Conservation (phyloP, 2,329 filamentous ascomycete genomes). For the Tolypocladium tropicale region DNA sequence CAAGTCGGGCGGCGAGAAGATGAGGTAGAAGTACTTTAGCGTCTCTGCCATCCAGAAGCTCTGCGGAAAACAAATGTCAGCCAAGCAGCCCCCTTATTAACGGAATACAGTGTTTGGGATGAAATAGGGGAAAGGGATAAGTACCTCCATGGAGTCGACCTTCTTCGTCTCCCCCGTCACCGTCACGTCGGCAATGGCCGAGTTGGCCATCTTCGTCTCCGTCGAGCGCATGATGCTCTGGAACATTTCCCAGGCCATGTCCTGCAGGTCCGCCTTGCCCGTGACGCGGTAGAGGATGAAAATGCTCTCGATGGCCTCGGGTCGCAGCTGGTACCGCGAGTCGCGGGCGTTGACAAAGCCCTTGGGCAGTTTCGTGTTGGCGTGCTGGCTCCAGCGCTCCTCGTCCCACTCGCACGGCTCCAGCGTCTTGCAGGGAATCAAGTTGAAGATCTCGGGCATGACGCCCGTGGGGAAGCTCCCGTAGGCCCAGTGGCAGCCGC, state of each 20-base stretch:
- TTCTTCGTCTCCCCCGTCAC: constrained; percentile 20
- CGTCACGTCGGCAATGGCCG: constrained; percentile 34
- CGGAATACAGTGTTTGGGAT: no score
- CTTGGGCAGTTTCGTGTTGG: constrained; percentile 23
- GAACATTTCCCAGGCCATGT: constrained; percentile 44
- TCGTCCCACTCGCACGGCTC: constrained; percentile 22
- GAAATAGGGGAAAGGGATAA: constrained; percentile 12
- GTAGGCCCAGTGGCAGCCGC: constrained; percentile 50
- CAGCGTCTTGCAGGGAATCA: constrained; percentile 32
- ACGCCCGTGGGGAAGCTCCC: constrained; percentile 41
- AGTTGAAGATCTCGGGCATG: constrained; percentile 45
- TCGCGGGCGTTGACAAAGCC: constrained; percentile 53
- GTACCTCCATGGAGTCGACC: constrained; percentile 51
- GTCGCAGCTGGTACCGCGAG: constrained; percentile 37
- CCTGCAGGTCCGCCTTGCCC: constrained; percentile 33
- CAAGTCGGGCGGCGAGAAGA: constrained; percentile 55
- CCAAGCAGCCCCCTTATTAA: not conserved
- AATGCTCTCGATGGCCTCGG: constrained; percentile 70
- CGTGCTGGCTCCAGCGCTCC: constrained; percentile 14
- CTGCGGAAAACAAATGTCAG: constrained; percentile 25
- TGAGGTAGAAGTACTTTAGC: constrained; percentile 64
- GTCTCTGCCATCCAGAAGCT: constrained; percentile 67
- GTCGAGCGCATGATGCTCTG: constrained; percentile 33
- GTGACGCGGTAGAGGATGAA: constrained; percentile 63
- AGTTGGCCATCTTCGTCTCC: constrained; percentile 35